phyloP scores from a whole-genome alignment of 2,329 filamentous ascomycete species.

The Verticillium klebahnii region DNA sequence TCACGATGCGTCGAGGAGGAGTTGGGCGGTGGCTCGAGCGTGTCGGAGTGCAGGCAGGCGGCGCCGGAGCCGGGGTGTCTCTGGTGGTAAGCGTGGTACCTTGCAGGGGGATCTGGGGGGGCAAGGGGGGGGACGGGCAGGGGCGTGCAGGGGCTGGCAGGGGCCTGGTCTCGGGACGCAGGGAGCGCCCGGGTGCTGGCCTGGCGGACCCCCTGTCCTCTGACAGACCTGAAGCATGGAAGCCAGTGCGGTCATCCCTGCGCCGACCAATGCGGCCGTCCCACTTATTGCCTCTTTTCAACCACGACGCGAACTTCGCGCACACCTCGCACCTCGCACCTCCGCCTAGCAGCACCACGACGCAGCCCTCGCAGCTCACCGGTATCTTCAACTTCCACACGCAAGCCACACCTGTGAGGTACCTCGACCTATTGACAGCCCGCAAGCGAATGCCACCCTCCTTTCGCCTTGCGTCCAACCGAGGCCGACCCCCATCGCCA shows the following conservation, averaged over 20 bases:
- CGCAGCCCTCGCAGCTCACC: no score
- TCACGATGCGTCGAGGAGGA: background rate
- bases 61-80: background rate
- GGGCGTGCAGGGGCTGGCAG: background rate
- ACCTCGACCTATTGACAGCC: background rate
- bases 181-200: background rate
- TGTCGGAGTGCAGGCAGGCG: background rate
- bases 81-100: background rate
- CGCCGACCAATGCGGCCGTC: background rate
- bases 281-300: background rate
- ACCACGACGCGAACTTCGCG: background rate
- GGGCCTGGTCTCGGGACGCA: background rate
- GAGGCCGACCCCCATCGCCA: background rate
- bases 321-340: background rate
- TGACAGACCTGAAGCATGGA: conserved; percentile 43
- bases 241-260: conserved; percentile 2
- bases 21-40: background rate
- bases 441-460: background rate
- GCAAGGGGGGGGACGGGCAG: background rate
- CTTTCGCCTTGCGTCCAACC: background rate
- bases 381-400: background rate
- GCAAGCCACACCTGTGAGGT: background rate
- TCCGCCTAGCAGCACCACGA: no score
- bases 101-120: background rate
- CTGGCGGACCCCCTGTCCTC: conserved; percentile 32